Conservation (phyloP, 2,329 filamentous ascomycete genomes). For the Claviceps capensis region DNA sequence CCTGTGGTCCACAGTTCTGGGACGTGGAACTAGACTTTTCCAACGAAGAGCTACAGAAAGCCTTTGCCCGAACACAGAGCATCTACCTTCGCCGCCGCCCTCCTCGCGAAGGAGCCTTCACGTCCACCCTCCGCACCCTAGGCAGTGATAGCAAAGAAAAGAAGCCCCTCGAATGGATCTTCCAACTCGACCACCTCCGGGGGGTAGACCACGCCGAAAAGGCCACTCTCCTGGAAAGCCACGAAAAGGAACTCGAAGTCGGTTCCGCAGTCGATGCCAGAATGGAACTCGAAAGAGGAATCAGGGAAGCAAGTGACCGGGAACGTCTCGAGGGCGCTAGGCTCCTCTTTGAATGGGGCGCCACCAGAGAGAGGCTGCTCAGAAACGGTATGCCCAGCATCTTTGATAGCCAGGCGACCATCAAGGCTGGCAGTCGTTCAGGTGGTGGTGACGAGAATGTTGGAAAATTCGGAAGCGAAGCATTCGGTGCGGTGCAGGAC, state of each 20-base stretch:
- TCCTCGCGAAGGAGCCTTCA: slow-evolving; percentile 54
- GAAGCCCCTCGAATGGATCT: slow-evolving; percentile 59
- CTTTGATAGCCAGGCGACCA: slow-evolving; percentile 22
- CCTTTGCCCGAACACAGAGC: slow-evolving; percentile 54
- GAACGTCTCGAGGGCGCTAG: slow-evolving; percentile 33
- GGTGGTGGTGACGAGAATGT: slow-evolving; percentile 6
- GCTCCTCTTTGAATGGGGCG: slow-evolving; percentile 43
- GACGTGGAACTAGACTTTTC: slow-evolving; percentile 65
- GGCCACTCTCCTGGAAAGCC: slow-evolving; percentile 42
- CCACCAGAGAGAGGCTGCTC: slow-evolving; percentile 26
- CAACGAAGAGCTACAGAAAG: slow-evolving; percentile 45
- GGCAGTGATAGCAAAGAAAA: slow-evolving; percentile 28
- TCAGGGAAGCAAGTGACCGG: slow-evolving; percentile 26
- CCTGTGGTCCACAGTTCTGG: slow-evolving; percentile 59
- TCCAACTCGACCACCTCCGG: slow-evolving; percentile 43
- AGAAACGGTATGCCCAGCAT: slow-evolving; percentile 9
- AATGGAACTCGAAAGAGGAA: slow-evolving; percentile 46
- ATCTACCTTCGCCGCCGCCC: slow-evolving; percentile 61
- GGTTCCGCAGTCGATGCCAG: slow-evolving; percentile 53
- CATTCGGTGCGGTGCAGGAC: slow-evolving; percentile 9
- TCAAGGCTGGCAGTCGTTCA: slow-evolving; percentile 12
- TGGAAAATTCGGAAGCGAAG: slow-evolving; percentile 10
- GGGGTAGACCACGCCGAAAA: slow-evolving; percentile 52
- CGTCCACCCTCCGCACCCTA: slow-evolving; percentile 59
- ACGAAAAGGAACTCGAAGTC: slow-evolving; percentile 32